These are phyloP conservation scores for Barnettozyma sucrosica DNA, from an alignment of 805 yeast species.

Conservation along the genomic window DNA sequence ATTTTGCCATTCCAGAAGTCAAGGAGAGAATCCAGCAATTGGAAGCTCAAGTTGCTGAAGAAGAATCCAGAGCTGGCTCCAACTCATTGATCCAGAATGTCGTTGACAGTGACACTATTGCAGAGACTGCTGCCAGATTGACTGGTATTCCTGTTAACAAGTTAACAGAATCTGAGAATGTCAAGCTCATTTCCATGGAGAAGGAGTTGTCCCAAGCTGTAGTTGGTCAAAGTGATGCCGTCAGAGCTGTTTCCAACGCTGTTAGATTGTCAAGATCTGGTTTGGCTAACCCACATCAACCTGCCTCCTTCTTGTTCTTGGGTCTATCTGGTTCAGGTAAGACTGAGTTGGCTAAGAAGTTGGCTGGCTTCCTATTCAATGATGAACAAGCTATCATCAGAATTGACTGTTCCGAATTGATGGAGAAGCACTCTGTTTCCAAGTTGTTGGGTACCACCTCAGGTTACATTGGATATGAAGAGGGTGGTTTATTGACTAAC, in stretches of 20 bases:
- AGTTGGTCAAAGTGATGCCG: slow-evolving; percentile 95
- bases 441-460: slow-evolving; percentile 96
- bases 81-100: slow-evolving; percentile 77
- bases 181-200: slow-evolving; percentile 93
- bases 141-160: slow-evolving; percentile 97
- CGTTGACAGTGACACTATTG: slow-evolving; percentile 85
- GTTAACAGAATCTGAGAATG: slow-evolving; percentile 90
- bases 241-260: slow-evolving; percentile 93
- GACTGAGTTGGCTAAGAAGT: slow-evolving; percentile 94
- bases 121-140: slow-evolving; percentile 94
- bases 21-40: slow-evolving; percentile 66
- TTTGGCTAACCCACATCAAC: slow-evolving; percentile 91
- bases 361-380: slow-evolving; percentile 92
- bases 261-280: slow-evolving; percentile 92
- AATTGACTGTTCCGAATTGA: slow-evolving; percentile 93
- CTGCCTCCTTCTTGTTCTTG: slow-evolving; percentile 89
- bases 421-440: slow-evolving; percentile 93
- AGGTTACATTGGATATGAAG: slow-evolving; percentile 94
- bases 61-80: slow-evolving; percentile 53
- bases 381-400: slow-evolving; percentile 97
- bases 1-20: slow-evolving; percentile 95
- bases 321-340: slow-evolving; percentile 98
- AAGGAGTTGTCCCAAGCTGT: slow-evolving; percentile 72
- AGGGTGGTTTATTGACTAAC: slow-evolving; percentile 94
- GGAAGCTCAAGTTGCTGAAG: slow-evolving; percentile 74